These are phyloP conservation scores for Musa troglodytarum DNA, from an alignment of 176 grass and related monocot species.

Conservation along the genomic window DNA sequence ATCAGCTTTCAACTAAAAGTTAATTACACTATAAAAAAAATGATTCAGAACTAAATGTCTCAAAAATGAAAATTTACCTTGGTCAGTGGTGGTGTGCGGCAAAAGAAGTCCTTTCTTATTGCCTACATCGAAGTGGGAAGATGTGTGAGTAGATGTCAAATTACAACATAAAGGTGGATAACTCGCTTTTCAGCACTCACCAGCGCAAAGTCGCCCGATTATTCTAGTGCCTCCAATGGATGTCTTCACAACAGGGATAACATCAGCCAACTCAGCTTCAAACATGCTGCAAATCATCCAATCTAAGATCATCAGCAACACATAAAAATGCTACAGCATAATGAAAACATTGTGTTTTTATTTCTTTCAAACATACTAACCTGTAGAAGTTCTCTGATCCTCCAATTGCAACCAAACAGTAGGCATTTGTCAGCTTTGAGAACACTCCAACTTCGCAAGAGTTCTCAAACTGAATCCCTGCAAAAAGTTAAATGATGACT, in stretches of 20 bases:
- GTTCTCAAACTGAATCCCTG: constrained; percentile 96
- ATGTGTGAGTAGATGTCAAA: background rate
- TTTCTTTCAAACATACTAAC: constrained; percentile 16
- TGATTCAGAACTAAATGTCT: background rate
- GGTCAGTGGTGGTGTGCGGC: constrained; percentile 92
- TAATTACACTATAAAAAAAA: background rate
- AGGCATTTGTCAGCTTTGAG: constrained; percentile 92
- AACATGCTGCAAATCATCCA: constrained; percentile 43
- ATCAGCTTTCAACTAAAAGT: too few relatives aligned
- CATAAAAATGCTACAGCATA: background rate
- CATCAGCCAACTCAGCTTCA: constrained; percentile 77
- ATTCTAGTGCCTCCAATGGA: constrained; percentile 89
- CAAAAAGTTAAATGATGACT: background rate
- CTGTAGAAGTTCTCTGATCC: constrained; percentile 97
- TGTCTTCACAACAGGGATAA: constrained; percentile 91
- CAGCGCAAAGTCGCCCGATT: constrained; percentile 75
- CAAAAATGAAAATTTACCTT: constrained; percentile 34
- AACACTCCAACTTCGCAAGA: constrained; percentile 90
- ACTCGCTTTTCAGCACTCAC: constrained; percentile 25
- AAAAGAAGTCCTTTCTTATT: constrained; percentile 99
- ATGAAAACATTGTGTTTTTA: background rate
- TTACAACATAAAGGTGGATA: background rate
- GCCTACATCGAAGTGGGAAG: constrained; percentile 34
- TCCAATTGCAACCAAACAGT: constrained; percentile 89
- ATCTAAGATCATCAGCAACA: background rate